Conservation (phyloP, 2,329 filamentous ascomycete genomes). For the Gyromitra esculenta region DNA sequence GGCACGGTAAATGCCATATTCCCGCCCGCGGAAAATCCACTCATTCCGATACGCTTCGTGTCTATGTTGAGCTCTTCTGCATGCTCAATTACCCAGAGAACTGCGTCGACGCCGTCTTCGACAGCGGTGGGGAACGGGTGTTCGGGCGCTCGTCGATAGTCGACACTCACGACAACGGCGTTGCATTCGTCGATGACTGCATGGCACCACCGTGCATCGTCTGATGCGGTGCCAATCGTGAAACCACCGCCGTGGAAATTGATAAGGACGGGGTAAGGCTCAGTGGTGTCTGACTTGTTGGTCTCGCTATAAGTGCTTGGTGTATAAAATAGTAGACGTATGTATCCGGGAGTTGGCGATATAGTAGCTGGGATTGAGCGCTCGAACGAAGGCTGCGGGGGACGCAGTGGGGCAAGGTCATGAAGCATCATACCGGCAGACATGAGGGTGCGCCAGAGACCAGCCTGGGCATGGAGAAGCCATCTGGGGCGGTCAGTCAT, state of each 20-base stretch:
- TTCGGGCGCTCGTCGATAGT: constrained; percentile 74
- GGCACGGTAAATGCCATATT: constrained; percentile 62
- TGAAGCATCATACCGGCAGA: constrained; percentile 75
- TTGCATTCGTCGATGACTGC: constrained; percentile 66
- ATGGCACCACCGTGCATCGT: constrained; percentile 71
- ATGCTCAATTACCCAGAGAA: constrained; percentile 70
- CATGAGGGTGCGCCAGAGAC: constrained; percentile 74
- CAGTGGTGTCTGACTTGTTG: constrained; percentile 56
- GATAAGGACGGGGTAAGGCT: constrained; percentile 67
- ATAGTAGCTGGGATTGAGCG: constrained; percentile 66
- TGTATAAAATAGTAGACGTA: constrained; percentile 71
- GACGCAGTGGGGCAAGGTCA: constrained; percentile 69
- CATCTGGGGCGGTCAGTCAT: constrained; percentile 62
- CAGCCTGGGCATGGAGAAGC: constrained; percentile 71
- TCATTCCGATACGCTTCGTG: constrained; percentile 67
- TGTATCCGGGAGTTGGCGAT: constrained; percentile 62
- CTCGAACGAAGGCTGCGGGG: constrained; percentile 70
- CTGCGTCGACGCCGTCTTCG: constrained; percentile 72
- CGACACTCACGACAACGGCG: constrained; percentile 71
- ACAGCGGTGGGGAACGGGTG: constrained; percentile 72
- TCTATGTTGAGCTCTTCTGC: constrained; percentile 70
- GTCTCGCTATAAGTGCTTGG: constrained; percentile 60
- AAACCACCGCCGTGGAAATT: constrained; percentile 76
- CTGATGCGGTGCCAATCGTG: constrained; percentile 70
- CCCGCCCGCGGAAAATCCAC: constrained; percentile 72